Conservation (phyloP, 2,329 filamentous ascomycete genomes). For the Purpureocillium takamizusanense region DNA sequence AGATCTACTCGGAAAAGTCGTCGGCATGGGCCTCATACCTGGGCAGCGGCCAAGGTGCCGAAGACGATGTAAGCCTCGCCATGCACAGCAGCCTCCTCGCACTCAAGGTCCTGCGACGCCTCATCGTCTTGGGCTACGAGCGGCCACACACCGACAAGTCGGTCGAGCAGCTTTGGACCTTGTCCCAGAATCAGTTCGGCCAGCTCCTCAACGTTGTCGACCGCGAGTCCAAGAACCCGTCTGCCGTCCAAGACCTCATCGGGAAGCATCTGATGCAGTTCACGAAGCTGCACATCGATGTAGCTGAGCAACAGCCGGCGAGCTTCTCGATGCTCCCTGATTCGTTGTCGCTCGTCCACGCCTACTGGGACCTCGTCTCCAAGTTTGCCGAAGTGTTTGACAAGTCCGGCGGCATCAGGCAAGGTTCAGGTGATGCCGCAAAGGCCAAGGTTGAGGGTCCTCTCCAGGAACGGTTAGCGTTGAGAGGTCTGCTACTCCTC, state of each 20-base stretch:
- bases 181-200: slow-evolving; percentile 71
- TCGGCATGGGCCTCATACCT: slow-evolving; percentile 58
- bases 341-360: slow-evolving; percentile 65
- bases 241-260: slow-evolving; percentile 51
- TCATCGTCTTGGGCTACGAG: slow-evolving; percentile 76
- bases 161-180: slow-evolving; percentile 70
- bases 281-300: slow-evolving; percentile 82
- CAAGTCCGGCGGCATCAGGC: slow-evolving; percentile 47
- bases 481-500: slow-evolving; percentile 76
- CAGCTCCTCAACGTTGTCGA: slow-evolving; percentile 59
- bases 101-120: slow-evolving; percentile 70
- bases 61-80: slow-evolving; percentile 48
- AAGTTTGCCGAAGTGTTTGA: slow-evolving; percentile 69
- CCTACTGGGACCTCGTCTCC: slow-evolving; percentile 78
- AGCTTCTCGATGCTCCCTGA: slow-evolving; percentile 78
- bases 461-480: slow-evolving; percentile 67
- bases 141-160: slow-evolving; percentile 70
- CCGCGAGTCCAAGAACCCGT: slow-evolving; percentile 43
- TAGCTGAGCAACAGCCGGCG: slow-evolving; percentile 70
- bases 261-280: slow-evolving; percentile 85
- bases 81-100: slow-evolving; percentile 71
- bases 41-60: slow-evolving; percentile 46
- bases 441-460: slow-evolving; percentile 49
- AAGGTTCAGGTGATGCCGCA: slow-evolving; percentile 26
- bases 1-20: slow-evolving; percentile 70